Percentiles rank a stretch among this genome's conserved stretches.
These are phyloP conservation scores for Chlorokybus atmophyticus DNA, from an alignment of 139 green algal species.

Conservation along the genomic window DNA sequence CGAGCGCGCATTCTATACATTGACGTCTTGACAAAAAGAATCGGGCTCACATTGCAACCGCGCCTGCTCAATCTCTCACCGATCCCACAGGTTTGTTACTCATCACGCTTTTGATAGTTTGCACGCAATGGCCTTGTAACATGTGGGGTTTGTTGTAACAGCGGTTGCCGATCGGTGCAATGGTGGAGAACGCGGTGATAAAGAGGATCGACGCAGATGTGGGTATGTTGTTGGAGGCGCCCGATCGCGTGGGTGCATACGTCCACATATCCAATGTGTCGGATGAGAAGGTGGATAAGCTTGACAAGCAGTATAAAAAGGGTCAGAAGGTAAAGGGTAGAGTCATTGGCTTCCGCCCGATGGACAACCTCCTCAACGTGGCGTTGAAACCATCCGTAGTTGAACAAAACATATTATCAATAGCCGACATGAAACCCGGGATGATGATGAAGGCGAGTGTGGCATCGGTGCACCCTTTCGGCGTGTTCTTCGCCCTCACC, in stretches of 20 bases:
- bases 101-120: too few species aligned
- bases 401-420: constrained; percentile 26
- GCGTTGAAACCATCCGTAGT: constrained; percentile 21
- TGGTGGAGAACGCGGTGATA: too few species aligned
- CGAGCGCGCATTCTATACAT: constrained; percentile 69
- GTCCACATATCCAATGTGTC: constrained; percentile 62
- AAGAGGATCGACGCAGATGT: too few species aligned
- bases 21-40: constrained; percentile 49
- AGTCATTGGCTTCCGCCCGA: constrained; percentile 63
- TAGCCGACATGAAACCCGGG: constrained; percentile 19
- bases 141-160: too few species aligned
- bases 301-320: constrained; percentile 43
- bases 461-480: constrained; percentile 35
- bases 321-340: constrained; percentile 44
- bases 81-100: too few species aligned
- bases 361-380: constrained; percentile 65
- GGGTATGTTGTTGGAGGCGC: not conserved
- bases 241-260: constrained; percentile 31
- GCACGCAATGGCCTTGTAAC: too few species aligned
- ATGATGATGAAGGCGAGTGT: constrained; percentile 47
- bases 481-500: constrained; percentile 43
- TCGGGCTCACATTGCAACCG: constrained; percentile 60
- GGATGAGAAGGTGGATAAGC: constrained; percentile 50
- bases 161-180: too few species aligned
- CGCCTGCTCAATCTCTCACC: constrained; percentile 67